phyloP scores from a whole-genome alignment of 148 eudicot genomes.

The Bassia scoparia region DNA sequence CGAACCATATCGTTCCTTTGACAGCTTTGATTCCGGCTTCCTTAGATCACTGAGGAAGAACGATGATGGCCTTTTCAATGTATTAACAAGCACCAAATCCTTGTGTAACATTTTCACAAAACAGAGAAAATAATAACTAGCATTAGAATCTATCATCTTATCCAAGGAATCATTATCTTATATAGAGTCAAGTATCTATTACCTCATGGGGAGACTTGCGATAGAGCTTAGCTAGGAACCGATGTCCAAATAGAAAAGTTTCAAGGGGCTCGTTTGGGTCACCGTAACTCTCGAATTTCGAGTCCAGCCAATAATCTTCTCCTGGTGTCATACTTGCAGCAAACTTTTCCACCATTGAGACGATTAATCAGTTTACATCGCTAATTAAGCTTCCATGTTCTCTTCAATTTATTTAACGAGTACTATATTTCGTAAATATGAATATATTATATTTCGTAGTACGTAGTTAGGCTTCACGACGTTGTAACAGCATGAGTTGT shows the following conservation, averaged over 20 bases:
- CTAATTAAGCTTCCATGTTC: too few relatives aligned
- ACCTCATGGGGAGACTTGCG: slow-evolving; percentile 38
- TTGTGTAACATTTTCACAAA: background rate
- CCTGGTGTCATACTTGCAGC: slow-evolving; percentile 5
- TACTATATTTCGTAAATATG: too few relatives aligned
- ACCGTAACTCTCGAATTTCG: slow-evolving; percentile 23
- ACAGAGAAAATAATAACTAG: background rate
- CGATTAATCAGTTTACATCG: too few relatives aligned
- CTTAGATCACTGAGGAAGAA: slow-evolving; percentile 22
- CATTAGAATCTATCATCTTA: too few relatives aligned
- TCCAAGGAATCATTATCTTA: too few relatives aligned
- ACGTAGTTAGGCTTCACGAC: too few relatives aligned
- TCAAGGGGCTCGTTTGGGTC: slow-evolving; percentile 22
- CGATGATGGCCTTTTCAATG: slow-evolving; percentile 40
- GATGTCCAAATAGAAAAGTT: slow-evolving; percentile 32
- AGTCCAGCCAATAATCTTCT: slow-evolving; percentile 29
- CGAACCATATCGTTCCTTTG: slow-evolving; percentile 36
- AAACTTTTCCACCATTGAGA: slow-evolving; percentile 9
- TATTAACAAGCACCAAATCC: slow-evolving; percentile 39
- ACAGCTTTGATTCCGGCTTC: slow-evolving; percentile 24
- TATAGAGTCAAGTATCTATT: background rate
- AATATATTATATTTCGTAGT: too few relatives aligned
- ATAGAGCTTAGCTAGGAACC: slow-evolving; percentile 30
- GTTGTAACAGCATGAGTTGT: too few relatives aligned
- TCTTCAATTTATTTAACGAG: too few relatives aligned